Evolutionary conservation across 2,329 filamentous ascomycete genomes (phyloP), one percentile per base, ranked within the genome.

Genomic region (Geosmithia putterillii): DNA sequence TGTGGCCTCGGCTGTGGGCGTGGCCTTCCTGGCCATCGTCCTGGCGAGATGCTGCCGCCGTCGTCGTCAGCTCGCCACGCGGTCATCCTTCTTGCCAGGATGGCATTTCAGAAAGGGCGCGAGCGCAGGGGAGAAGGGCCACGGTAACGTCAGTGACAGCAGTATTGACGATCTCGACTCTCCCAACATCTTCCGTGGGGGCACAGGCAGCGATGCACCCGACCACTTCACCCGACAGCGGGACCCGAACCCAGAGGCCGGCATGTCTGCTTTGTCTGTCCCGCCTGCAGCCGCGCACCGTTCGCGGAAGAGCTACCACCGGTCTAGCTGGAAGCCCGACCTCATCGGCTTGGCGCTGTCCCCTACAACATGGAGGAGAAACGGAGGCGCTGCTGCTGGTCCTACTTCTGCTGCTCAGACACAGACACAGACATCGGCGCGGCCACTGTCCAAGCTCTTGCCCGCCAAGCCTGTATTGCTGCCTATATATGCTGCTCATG

Each of bases 11-110:
- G 69, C 67, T 2, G 59, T 70, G 3, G 56, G 67, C 4, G 50
- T 81, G 17, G 70, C 66, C 6, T 51, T 76, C 22, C 64, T 62
- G 4, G 53, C 73, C 12, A 65, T 77, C 20, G 50, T 74, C 7
- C 44, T 73, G 14, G 62, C 65, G 3, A 61, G 69, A 39, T 52
- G 51, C 38, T 55, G 54, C 45, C 66, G 71, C n/a, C 62, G 36
- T 38, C 36, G 28, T 12, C 28, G 28, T 6, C 10, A 32, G 4
- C 15, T 32, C 10, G 28, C 10, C 28, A 32, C 10, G 10, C 10
- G 28, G 15, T 9, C 28, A 12, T 32, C 28, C 3, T 32, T 12
- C 10, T 12, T 32, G 28, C 28, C 28, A 12, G 28, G 28, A 6
- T 9, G 28, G 28, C 15, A n/a, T n/a, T n/a, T n/a, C n/a, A n/a